Evolutionary conservation across 805 yeast genomes (phyloP).

Genomic region (Saccharomycopsis malanga): DNA sequence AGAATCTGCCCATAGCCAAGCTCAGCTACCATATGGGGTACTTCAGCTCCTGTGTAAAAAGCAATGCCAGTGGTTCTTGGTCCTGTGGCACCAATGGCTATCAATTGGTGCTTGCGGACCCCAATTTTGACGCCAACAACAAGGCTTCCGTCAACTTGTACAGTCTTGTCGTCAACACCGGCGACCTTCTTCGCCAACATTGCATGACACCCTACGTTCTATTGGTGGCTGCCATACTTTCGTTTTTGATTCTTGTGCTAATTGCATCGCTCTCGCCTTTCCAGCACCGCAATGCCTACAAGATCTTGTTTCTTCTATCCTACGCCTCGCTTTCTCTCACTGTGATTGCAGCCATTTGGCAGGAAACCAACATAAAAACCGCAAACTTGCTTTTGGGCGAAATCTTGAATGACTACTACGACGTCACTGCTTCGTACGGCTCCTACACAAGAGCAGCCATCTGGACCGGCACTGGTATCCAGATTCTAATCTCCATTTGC

Average conservation of each 20-base stretch:
- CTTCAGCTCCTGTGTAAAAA: conserved; percentile 16
- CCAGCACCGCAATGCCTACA: conserved; percentile 8
- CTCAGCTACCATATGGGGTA: conserved; percentile 16
- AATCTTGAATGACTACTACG: conserved; percentile 16
- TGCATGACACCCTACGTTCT: conserved; percentile 22
- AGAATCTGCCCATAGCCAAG: conserved; percentile 4
- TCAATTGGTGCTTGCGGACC: conserved; percentile 5
- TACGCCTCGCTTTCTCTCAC: conserved; percentile 16
- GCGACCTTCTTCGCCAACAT: conserved; percentile 12
- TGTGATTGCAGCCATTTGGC: conserved; percentile 22
- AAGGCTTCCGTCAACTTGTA: conserved; percentile 12
- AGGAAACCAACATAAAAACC: conserved; percentile 21
- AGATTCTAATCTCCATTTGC: conserved; percentile 14
- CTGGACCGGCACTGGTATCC: conserved; percentile 21
- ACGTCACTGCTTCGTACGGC: conserved; percentile 10
- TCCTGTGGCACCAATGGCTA: conserved; percentile 18
- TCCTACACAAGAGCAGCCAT: conserved; percentile 16
- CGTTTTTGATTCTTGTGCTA: conserved; percentile 10
- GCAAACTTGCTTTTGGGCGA: conserved; percentile 14
- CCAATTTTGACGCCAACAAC: conserved; percentile 6
- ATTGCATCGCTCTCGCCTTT: conserved; percentile 17
- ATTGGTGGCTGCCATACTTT: conserved; percentile 12
- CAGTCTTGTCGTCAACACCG: conserved; percentile 16
- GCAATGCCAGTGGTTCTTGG: conserved; percentile 7
- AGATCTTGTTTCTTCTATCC: conserved; percentile 10